Base-by-base conservation (phyloP, 176 grass and related monocot genomes). In the Oryza meyeriana region DNA sequence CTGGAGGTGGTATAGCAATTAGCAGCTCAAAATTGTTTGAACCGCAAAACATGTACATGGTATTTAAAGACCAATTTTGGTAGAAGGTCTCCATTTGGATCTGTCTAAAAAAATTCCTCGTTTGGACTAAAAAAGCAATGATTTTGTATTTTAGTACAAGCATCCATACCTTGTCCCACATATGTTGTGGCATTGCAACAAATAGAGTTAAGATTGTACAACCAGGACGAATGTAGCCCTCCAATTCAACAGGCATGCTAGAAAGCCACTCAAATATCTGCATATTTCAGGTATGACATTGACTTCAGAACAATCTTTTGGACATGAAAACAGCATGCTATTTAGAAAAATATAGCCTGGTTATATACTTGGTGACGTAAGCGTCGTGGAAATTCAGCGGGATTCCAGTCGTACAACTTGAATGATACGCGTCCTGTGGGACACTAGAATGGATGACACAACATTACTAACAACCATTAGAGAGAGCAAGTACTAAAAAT, bases 331-430 rank as follows among this genome's bases (percentile, higher is more conserved):
- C 62, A 83, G 25, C 27, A 83, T 72, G 36, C 10, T 64, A 45
- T 67, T 71, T 38, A 58, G 41, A 83, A 83, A 65, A 44, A 26
- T 66, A 77, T 24, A 85, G 57, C 16, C 76, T 25, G 67, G 64
- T 69, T 55, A 41, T 79, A 72, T 99, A 99, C 96, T 91, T 99
- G 96, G 74, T 99, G 91, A 2, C 96, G 89, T 40, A 99, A 66
- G 29, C 87, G 86, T 70, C 96, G 90, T 85, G 96, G 96, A 94
- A 99, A 99, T 86, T 99, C 96, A 61, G 96, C 96, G 69, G 96
- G 96, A 85, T 99, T 99, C 96, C 96, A 99, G 81, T 99, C 96
- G 36, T 99, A 95, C 30, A 99, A 84, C 83, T 99, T 99, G 89
- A 99, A 99, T 62, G 96, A 99, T 69, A 99, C 93, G 50, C 96